Conservation (phyloP, 1,139 yeast genomes). For the Nakaseomyces uthaithaninus region DNA sequence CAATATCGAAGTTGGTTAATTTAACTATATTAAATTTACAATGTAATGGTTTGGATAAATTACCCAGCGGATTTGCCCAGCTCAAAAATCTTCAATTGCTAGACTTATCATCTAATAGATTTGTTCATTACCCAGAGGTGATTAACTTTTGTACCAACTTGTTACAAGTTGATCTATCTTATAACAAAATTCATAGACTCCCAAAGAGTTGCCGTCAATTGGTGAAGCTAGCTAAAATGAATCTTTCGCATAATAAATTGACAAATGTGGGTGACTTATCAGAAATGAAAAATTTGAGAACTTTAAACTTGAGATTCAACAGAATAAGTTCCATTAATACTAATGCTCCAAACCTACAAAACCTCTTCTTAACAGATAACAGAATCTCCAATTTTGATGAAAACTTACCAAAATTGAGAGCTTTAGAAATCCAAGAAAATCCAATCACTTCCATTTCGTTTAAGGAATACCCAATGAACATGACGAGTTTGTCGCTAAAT, state of each 20-base stretch:
- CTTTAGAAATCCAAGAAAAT: slow-evolving; percentile 54
- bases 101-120: slow-evolving; percentile 75
- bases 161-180: slow-evolving; percentile 68
- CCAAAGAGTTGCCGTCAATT: slow-evolving; percentile 60
- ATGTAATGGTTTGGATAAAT: slow-evolving; percentile 58
- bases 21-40: slow-evolving; percentile 54
- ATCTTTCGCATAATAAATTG: slow-evolving; percentile 67
- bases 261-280: slow-evolving; percentile 42
- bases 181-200: slow-evolving; percentile 56
- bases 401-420: slow-evolving; percentile 49
- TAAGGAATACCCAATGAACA: slow-evolving; percentile 48
- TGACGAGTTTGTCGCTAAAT: slow-evolving; percentile 68
- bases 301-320: slow-evolving; percentile 75
- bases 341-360: slow-evolving; percentile 58
- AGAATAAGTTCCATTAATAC: slow-evolving; percentile 57
- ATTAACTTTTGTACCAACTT: slow-evolving; percentile 56
- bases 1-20: slow-evolving; percentile 45
- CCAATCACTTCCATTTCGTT: slow-evolving; percentile 73
- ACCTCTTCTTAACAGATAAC: slow-evolving; percentile 69
- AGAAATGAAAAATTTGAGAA: slow-evolving; percentile 49
- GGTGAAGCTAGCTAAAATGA: slow-evolving; percentile 54
- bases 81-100: slow-evolving; percentile 50
- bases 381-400: slow-evolving; percentile 64
- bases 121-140: slow-evolving; percentile 60
- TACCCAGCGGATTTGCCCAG: slow-evolving; percentile 58